Conservation (phyloP, 2,329 filamentous ascomycete genomes). For the Monosporascus sp. region DNA sequence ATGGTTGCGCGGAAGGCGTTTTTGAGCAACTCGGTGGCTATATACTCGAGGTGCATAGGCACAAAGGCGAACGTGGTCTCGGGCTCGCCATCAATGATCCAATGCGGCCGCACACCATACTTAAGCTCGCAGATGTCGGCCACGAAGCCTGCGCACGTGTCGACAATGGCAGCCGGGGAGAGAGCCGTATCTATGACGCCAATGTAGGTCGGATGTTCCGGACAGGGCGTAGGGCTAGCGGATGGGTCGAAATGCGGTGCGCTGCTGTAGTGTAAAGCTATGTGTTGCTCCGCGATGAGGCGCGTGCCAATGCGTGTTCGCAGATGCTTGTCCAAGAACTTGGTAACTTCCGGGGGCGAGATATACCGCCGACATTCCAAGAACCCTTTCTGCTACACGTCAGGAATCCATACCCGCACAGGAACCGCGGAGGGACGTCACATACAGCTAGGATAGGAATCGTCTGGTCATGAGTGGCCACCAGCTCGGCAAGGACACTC, state of each 20-base stretch:
- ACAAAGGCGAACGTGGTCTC: slow-evolving; percentile 90
- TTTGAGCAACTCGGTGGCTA: slow-evolving; percentile 92
- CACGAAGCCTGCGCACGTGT: slow-evolving; percentile 82
- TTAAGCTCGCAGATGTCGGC: slow-evolving; percentile 95
- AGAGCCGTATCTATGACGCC: slow-evolving; percentile 93
- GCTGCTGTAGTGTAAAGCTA: slow-evolving; percentile 72
- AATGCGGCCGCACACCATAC: slow-evolving; percentile 79
- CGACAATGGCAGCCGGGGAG: slow-evolving; percentile 73
- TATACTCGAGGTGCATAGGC: slow-evolving; percentile 95
- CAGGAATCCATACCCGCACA: not conserved
- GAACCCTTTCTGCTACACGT: slow-evolving; percentile 58
- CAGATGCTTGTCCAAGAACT: slow-evolving; percentile 89
- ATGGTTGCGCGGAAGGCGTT: slow-evolving; percentile 94
- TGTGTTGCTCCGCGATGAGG: slow-evolving; percentile 92
- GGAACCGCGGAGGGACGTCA: not conserved
- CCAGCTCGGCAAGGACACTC: slow-evolving; percentile 88
- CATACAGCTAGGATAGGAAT: slow-evolving; percentile 74
- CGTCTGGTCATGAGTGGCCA: slow-evolving; percentile 89
- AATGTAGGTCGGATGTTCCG: slow-evolving; percentile 65
- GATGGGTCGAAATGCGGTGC: slow-evolving; percentile 63
- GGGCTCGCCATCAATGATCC: slow-evolving; percentile 79
- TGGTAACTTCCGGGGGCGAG: slow-evolving; percentile 72
- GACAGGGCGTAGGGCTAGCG: slow-evolving; percentile 44
- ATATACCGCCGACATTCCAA: slow-evolving; percentile 92
- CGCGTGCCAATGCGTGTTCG: slow-evolving; percentile 90